Evolutionary conservation across 2,329 filamentous ascomycete species (phyloP).

Genomic region (Beauveria rudraprayagi): DNA sequence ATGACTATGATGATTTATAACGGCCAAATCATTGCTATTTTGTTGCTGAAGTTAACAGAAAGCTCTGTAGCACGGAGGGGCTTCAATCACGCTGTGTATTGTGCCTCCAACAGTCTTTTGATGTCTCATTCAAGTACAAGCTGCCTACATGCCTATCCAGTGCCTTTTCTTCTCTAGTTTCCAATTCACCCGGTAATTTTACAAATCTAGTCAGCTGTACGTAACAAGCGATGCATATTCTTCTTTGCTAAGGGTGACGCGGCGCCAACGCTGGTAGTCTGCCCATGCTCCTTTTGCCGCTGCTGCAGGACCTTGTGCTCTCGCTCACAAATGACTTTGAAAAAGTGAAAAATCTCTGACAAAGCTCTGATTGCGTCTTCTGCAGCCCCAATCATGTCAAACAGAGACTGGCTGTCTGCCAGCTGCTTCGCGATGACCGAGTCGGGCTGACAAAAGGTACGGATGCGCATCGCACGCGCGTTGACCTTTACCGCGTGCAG

Average conservation of each 20-base stretch:
- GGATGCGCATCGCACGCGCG: conserved; percentile 43
- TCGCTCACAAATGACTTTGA: conserved; percentile 43
- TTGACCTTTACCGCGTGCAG: conserved; percentile 45
- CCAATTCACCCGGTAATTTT: not conserved
- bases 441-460: conserved; percentile 52
- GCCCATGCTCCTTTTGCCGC: conserved; percentile 15
- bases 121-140: not conserved
- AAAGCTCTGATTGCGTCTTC: conserved; percentile 38
- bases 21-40: not conserved
- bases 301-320: conserved; percentile 26
- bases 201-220: not conserved
- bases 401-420: conserved; percentile 42
- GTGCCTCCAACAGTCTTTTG: not conserved
- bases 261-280: not conserved
- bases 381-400: conserved; percentile 39
- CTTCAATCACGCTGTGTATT: not conserved
- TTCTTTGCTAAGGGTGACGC: not conserved
- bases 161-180: not conserved
- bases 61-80: not conserved
- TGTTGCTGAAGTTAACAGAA: not conserved
- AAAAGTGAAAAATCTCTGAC: conserved; percentile 45
- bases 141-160: not conserved
- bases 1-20: not conserved
- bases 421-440: conserved; percentile 51
- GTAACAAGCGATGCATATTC: not conserved